These are phyloP conservation scores for Astrothelium macrocarpum DNA, from an alignment of 495 filamentous ascomycete genomes.

Conservation along the genomic window DNA sequence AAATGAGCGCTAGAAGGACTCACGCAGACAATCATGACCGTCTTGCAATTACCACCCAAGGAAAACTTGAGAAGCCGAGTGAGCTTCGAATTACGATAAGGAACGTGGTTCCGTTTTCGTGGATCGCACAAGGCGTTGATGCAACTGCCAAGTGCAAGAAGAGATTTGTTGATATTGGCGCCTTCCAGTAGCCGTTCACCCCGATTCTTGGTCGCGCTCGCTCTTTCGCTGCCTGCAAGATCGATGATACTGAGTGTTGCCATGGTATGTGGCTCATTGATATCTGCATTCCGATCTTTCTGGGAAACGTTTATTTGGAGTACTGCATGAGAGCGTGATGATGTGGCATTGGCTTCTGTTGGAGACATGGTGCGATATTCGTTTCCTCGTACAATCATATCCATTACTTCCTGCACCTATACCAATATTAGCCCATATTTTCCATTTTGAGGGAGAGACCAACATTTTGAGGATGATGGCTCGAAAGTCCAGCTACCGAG, in stretches of 20 bases:
- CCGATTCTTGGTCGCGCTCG: constrained; percentile 92
- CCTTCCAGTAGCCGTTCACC: constrained; percentile 87
- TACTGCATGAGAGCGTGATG: constrained; percentile 95
- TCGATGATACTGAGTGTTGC: constrained; percentile 98
- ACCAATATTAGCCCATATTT: not conserved
- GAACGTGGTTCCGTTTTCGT: constrained; percentile 85
- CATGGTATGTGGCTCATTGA: constrained; percentile 95
- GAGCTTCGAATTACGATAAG: constrained; percentile 95
- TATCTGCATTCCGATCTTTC: constrained; percentile 84
- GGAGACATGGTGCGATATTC: constrained; percentile 92
- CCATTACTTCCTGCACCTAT: constrained; percentile 78
- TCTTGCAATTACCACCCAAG: constrained; percentile 94
- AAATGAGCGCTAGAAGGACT: constrained; percentile 95
- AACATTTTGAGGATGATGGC: constrained; percentile 79
- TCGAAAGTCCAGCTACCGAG: constrained; percentile 83
- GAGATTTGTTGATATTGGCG: constrained; percentile 98
- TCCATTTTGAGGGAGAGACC: not conserved
- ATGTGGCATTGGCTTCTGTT: constrained; percentile 95
- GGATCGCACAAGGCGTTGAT: constrained; percentile 98
- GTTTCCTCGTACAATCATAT: constrained; percentile 96
- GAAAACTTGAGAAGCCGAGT: constrained; percentile 96
- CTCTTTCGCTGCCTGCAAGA: constrained; percentile 89
- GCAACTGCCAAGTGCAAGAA: constrained; percentile 90
- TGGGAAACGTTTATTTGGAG: constrained; percentile 94
- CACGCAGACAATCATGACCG: constrained; percentile 99